Conservation (phyloP, 805 yeast genomes). For the Candida parachauliodes region DNA sequence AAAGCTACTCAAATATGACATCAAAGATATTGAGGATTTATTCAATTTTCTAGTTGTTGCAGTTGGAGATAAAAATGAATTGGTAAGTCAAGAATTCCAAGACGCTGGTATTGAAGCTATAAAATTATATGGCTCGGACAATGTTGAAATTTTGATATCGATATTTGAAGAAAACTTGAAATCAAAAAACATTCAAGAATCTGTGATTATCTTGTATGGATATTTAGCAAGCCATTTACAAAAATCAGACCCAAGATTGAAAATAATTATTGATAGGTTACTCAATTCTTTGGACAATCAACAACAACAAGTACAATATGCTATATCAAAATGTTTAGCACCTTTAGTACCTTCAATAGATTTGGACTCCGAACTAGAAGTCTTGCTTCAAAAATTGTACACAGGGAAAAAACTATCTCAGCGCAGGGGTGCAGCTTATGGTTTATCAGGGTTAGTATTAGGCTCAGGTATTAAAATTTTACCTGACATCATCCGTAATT, state of each 20-base stretch:
- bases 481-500: slow-evolving; percentile 69
- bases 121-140: slow-evolving; percentile 56
- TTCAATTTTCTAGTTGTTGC: slow-evolving; percentile 66
- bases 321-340: slow-evolving; percentile 81
- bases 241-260: slow-evolving; percentile 61
- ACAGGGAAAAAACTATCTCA: slow-evolving; percentile 43
- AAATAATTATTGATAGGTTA: slow-evolving; percentile 62
- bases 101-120: slow-evolving; percentile 84
- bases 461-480: slow-evolving; percentile 84
- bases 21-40: slow-evolving; percentile 45
- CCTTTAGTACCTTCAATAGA: slow-evolving; percentile 67
- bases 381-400: slow-evolving; percentile 58
- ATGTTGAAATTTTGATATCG: slow-evolving; percentile 73
- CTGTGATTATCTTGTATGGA: slow-evolving; percentile 85
- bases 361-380: slow-evolving; percentile 53
- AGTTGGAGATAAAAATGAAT: slow-evolving; percentile 67
- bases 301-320: slow-evolving; percentile 83
- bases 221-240: slow-evolving; percentile 82
- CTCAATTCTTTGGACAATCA: slow-evolving; percentile 78
- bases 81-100: slow-evolving; percentile 78
- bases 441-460: slow-evolving; percentile 87
- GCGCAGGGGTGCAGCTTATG: slow-evolving; percentile 93
- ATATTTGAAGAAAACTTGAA: slow-evolving; percentile 71
- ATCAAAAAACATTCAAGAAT: slow-evolving; percentile 61
- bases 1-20: slow-evolving; percentile 46